Percentiles rank a stretch among this genome's conserved stretches.
phyloP scores from a whole-genome alignment of 192 early-diverging fungal genomes.

The Gonapodya prolifera region DNA sequence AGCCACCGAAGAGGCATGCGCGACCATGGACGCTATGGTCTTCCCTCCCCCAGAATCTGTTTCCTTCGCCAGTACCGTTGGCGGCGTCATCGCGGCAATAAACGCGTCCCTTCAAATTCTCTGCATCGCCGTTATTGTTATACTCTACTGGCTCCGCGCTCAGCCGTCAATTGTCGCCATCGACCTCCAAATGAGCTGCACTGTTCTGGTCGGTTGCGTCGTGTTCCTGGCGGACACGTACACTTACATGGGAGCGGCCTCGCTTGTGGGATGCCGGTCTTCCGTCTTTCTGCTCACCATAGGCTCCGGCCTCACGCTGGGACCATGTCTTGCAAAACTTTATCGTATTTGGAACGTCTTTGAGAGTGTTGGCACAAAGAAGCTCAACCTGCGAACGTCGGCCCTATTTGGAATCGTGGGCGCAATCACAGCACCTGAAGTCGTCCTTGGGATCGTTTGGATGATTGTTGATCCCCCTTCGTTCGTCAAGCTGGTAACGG shows the following conservation, averaged over 20 bases:
- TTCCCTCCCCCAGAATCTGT: background rate
- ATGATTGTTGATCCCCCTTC: background rate
- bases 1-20: background rate
- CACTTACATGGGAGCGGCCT: background rate
- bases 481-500: background rate
- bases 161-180: background rate
- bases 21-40: background rate
- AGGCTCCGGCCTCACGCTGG: background rate
- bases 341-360: background rate
- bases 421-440: background rate
- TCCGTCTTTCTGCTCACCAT: background rate
- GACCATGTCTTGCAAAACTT: background rate
- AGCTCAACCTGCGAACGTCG: background rate
- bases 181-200: background rate
- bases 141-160: background rate
- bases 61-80: background rate
- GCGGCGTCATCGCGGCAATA: background rate
- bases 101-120: background rate
- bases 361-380: background rate
- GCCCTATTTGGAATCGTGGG: background rate
- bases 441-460: background rate
- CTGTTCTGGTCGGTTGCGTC: background rate
- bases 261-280: background rate
- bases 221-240: background rate
- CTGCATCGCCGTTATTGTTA: background rate